Base-by-base conservation (phyloP, 768 basidiomycete genomes). In the Boletus rex-veris region DNA sequence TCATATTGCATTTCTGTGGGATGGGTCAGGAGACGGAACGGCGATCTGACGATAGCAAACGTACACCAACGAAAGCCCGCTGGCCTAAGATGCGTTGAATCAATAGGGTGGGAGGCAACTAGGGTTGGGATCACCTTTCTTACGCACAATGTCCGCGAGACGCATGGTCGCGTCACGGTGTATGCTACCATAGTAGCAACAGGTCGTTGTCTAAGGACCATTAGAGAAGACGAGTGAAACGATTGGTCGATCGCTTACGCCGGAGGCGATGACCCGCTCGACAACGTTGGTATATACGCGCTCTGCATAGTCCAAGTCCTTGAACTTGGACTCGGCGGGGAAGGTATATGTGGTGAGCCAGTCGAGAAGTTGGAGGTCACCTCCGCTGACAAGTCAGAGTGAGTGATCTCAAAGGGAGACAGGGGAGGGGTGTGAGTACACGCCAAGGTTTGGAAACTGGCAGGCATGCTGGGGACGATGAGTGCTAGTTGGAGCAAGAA, bases 271-370 rank as follows among this genome's bases (percentile, higher is more conserved):
- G 18, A 83, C 76, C 18, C 88, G 76, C 36, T 80, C 76, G 30
- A 97, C 88, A 35, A 92, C 88, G 11, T 80, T 75, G 15, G 77
- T 67, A 62, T 98, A 98, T 0, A 83, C 75, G 40, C 71, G 76
- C 36, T 73, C 69, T 3, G 96, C 94, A 69, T 92, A 93, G 3
- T 75, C 71, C 4, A 77, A 53, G 61, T 96, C 84, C 11, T 72
- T 60, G 66, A 93, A 98, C 53, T 80, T 84, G 24, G 82, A 76
- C 67, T 98, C 96, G 65, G 82, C 82, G 0, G 96, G 96, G 69
- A 96, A 98, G 3, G 94, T 97, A 52, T 91, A 76, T 21, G 86
- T 74, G 21, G 80, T 65, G 24, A 96, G 80, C 96, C 96, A 98
- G 56, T 92, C 89, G 12, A 98, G 77, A 5, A 98, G 84, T 64